Base-by-base conservation (phyloP, 2,329 filamentous ascomycete genomes). In the Colletotrichum tanaceti region DNA sequence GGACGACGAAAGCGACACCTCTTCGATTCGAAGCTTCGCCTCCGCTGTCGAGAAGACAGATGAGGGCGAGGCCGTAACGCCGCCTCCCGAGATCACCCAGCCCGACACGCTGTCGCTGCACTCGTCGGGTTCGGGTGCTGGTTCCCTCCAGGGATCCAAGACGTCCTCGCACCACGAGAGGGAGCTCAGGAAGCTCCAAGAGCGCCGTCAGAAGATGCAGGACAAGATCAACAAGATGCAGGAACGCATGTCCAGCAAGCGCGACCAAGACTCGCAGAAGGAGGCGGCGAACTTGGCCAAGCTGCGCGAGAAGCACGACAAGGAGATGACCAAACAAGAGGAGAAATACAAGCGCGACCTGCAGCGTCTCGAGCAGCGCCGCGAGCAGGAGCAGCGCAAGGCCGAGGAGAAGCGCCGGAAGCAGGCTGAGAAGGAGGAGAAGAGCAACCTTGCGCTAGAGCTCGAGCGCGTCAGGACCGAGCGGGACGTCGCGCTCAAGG, bases 271-370 rank as follows among this genome's bases (percentile, higher is more conserved):
- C 67, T 78, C 84, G 71, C 80, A 82, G 58, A 80, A 85, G 64
- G 86, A 90, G 53, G 81, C 80, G 58, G 77, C 81, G 1, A 81
- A 83, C 1, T 71, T 88, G 5, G 82, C 85, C 38, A 91, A 89
- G 75, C 82, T 89, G 9, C 84, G 86, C 38, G 88, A 90, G 74
- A 90, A 87, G 74, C 88, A 92, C 76, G 85, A 88, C 53, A 83
- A 81, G 55, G 89, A 91, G 71, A 76, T 90, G 0, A 86, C 87
- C 50, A 92, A 90, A 75, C 87, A 90, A 60, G 87, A 91, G 72
- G 89, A 89, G 54, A 90, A 89, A 72, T 89, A 90, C 73, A 84
- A 86, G 71, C 85, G 84, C 14, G 90, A 93, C 74, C 80, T 91
- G 53, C 81, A 81, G 70, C 91, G 90, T 77, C 79, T 92, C 2